Conservation (phyloP, 257 asterid species). For the Forsythia viridissima region DNA sequence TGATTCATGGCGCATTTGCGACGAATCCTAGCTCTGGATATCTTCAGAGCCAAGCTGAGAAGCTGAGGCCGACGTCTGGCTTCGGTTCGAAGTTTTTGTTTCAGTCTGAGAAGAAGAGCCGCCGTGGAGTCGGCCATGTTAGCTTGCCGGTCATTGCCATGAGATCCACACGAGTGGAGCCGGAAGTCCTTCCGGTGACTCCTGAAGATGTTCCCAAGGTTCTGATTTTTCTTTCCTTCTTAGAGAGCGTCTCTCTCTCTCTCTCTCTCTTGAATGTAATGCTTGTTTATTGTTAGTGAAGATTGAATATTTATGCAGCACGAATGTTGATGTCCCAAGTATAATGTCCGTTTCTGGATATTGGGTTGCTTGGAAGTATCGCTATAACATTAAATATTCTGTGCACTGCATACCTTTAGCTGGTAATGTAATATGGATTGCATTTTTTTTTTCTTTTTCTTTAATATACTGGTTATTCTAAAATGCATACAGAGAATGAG, state of each 20-base stretch:
- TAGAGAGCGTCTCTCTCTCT: background rate
- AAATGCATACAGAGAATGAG: background rate
- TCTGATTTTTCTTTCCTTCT: background rate
- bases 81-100: slow-evolving; percentile 51
- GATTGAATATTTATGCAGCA: background rate
- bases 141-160: slow-evolving; percentile 48
- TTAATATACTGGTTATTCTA: background rate
- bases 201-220: slow-evolving; percentile 77
- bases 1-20: slow-evolving; percentile 57
- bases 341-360: background rate
- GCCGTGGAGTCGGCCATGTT: slow-evolving; percentile 42
- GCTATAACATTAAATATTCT: background rate
- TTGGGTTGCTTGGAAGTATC: background rate
- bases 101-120: slow-evolving; percentile 35
- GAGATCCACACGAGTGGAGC: slow-evolving; percentile 49
- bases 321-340: background rate
- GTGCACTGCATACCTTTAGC: background rate
- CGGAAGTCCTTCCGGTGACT: slow-evolving; percentile 59
- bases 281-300: slow-evolving; percentile 2
- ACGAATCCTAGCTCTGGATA: slow-evolving; percentile 51
- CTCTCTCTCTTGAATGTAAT: background rate
- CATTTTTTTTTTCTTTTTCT: background rate
- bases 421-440: background rate
- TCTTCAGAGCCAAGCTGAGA: slow-evolving; percentile 47
- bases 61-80: slow-evolving; percentile 52